Evolutionary conservation across 495 filamentous ascomycete species (phyloP).

Genomic region (Talaromyces nanjingensis): DNA sequence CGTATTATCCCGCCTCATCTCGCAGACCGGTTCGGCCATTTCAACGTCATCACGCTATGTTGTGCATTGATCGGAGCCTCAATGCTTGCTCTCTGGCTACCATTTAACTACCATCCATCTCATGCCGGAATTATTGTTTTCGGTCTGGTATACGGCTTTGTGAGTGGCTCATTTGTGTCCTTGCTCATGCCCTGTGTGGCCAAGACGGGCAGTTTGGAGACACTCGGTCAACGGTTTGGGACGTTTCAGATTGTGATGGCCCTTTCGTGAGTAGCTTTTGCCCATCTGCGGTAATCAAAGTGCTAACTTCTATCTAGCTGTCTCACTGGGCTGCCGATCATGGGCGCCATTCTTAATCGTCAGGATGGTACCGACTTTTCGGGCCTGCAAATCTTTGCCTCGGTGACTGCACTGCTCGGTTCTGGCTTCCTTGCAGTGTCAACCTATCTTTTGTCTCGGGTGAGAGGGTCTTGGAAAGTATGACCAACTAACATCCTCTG

Average conservation of each 20-base stretch:
- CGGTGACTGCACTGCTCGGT: conserved; percentile 27
- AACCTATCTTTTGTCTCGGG: not conserved
- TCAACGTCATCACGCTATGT: conserved; percentile 21
- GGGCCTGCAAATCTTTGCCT: conserved; percentile 52
- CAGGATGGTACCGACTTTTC: conserved; percentile 25
- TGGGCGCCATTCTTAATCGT: conserved; percentile 20
- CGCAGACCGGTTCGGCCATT: conserved; percentile 23
- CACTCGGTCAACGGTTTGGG: conserved; percentile 21
- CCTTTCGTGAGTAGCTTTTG: conserved; percentile 19
- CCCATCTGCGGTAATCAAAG: too few relatives aligned
- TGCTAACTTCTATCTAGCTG: conserved; percentile 10
- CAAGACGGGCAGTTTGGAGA: conserved; percentile 18
- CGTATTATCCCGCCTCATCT: conserved; percentile 23
- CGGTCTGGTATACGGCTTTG: conserved; percentile 25
- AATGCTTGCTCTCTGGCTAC: conserved; percentile 19
- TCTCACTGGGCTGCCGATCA: conserved; percentile 25
- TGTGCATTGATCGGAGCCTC: conserved; percentile 14
- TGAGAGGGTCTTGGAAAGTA: not conserved
- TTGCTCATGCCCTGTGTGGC: conserved; percentile 30
- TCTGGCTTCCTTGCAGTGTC: not conserved
- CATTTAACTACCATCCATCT: conserved; percentile 15
- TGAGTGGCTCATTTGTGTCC: conserved; percentile 27
- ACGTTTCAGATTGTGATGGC: conserved; percentile 24
- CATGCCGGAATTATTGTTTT: conserved; percentile 27
- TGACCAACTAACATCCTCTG: not conserved